phyloP scores from a whole-genome alignment of 257 asterid species.

The Lithospermum erythrorhizon region DNA sequence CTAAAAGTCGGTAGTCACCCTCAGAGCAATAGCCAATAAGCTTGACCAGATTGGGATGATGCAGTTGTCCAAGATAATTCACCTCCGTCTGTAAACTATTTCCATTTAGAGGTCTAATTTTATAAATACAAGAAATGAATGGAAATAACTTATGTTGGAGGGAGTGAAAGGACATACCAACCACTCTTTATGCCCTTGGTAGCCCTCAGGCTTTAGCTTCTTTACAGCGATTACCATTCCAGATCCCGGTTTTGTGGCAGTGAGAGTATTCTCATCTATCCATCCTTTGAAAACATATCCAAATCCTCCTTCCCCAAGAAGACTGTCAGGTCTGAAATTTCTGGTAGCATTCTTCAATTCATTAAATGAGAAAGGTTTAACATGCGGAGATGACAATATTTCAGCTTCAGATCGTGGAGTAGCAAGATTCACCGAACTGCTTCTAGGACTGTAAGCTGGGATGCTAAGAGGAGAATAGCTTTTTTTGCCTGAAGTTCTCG shows the following conservation, averaged over 20 bases:
- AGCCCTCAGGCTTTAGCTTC: constrained; percentile 90
- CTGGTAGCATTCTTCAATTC: constrained; percentile 80
- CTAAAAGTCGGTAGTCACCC: constrained; percentile 81
- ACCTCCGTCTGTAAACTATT: constrained; percentile 74
- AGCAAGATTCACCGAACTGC: constrained; percentile 52
- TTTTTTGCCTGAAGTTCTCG: constrained; percentile 33
- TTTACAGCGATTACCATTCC: constrained; percentile 94
- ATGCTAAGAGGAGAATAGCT: constrained; percentile 40
- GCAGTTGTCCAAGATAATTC: constrained; percentile 89
- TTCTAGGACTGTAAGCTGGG: constrained; percentile 46
- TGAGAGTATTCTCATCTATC: constrained; percentile 66
- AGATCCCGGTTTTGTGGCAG: constrained; percentile 72
- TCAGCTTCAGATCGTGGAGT: constrained; percentile 88
- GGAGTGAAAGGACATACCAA: constrained; percentile 42
- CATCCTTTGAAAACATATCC: constrained; percentile 94
- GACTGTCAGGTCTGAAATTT: constrained; percentile 83
- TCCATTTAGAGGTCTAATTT: neutral
- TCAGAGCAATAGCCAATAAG: constrained; percentile 88
- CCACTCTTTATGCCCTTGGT: constrained; percentile 99
- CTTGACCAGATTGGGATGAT: constrained; percentile 77
- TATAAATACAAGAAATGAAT: neutral
- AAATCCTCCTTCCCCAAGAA: constrained; percentile 97
- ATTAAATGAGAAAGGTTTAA: constrained; percentile 63
- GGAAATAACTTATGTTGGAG: neutral
- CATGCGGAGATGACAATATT: constrained; percentile 63